Percentiles rank a stretch among this genome's conserved stretches.
Evolutionary conservation across 1,284 basidiomycete species (phyloP).

Genomic region (Amylostereum areolatum): DNA sequence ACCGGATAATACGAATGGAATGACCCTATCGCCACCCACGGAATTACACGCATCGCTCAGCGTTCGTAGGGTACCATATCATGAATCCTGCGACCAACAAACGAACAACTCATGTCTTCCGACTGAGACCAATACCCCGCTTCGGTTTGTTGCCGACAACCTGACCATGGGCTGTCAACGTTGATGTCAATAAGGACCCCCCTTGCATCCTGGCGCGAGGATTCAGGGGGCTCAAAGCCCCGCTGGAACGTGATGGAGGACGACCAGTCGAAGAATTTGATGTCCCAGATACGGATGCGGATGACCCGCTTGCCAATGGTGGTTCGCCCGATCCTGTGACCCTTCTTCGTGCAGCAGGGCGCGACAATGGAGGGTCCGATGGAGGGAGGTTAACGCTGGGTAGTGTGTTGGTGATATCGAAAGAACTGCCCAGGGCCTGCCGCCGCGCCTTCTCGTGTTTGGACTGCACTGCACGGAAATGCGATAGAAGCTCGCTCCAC

Average conservation of each 20-base stretch:
- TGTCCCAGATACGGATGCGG: background rate
- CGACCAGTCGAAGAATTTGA: constrained; percentile 6
- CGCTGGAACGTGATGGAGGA: constrained; percentile 30
- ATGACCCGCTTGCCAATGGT: constrained; percentile 16
- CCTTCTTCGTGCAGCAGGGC: constrained; percentile 49
- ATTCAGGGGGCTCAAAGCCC: constrained; percentile 66
- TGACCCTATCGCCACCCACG: too few relatives aligned
- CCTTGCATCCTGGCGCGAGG: constrained; percentile 53
- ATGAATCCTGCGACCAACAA: background rate
- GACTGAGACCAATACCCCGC: constrained; percentile 39
- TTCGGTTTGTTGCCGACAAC: constrained; percentile 33
- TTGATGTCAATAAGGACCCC: constrained; percentile 30
- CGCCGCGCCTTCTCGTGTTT: constrained; percentile 85
- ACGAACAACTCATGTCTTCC: constrained; percentile 25
- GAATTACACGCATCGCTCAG: too few relatives aligned
- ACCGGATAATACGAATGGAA: background rate
- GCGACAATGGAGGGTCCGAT: constrained; percentile 14
- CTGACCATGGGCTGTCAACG: constrained; percentile 34
- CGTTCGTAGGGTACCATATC: background rate
- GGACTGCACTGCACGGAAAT: constrained; percentile 79
- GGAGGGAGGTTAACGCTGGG: constrained; percentile 6
- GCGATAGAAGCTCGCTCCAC: constrained; percentile 86
- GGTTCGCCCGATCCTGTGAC: constrained; percentile 34
- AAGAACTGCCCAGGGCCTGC: constrained; percentile 45
- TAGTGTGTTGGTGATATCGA: constrained; percentile 7